Evolutionary conservation across 2,329 filamentous ascomycete species (phyloP).

Genomic region (Chaetomium sp.): DNA sequence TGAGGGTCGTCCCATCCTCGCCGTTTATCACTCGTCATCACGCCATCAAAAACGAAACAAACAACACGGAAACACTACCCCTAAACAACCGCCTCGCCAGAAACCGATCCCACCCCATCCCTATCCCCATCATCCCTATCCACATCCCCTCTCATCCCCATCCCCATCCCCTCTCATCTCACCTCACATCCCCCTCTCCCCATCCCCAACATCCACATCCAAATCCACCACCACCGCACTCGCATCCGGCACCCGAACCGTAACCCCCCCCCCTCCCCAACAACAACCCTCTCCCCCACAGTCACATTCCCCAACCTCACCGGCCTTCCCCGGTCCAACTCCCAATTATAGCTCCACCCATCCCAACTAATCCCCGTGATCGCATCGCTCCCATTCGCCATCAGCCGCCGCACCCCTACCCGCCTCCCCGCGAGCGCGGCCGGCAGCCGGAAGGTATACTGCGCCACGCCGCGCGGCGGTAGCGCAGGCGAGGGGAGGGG

Average conservation of each 20-base stretch:
- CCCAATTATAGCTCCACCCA: slow-evolving; percentile 63
- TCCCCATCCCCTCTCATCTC: neutral
- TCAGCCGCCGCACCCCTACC: slow-evolving; percentile 46
- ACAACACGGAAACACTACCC: neutral
- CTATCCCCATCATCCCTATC: no score
- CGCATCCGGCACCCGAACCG: slow-evolving; percentile 45
- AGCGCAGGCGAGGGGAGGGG: slow-evolving; percentile 31
- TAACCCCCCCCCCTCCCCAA: slow-evolving; percentile 31
- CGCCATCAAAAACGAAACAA: neutral
- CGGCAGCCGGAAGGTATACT: slow-evolving; percentile 27
- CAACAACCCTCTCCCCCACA: slow-evolving; percentile 42
- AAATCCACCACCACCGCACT: slow-evolving; percentile 40
- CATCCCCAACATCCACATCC: neutral
- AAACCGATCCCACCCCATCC: neutral
- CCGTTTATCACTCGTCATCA: slow-evolving; percentile 5
- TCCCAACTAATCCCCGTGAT: slow-evolving; percentile 64
- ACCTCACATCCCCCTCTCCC: neutral
- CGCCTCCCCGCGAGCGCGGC: neutral
- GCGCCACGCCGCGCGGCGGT: slow-evolving; percentile 23
- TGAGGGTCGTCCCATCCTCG: neutral
- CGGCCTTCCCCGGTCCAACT: slow-evolving; percentile 56
- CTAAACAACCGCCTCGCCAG: neutral
- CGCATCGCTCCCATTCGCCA: slow-evolving; percentile 65
- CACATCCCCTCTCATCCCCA: neutral
- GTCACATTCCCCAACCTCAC: slow-evolving; percentile 59